Base-by-base conservation (phyloP, 2,329 filamentous ascomycete species). In the Orbilia javanica region DNA sequence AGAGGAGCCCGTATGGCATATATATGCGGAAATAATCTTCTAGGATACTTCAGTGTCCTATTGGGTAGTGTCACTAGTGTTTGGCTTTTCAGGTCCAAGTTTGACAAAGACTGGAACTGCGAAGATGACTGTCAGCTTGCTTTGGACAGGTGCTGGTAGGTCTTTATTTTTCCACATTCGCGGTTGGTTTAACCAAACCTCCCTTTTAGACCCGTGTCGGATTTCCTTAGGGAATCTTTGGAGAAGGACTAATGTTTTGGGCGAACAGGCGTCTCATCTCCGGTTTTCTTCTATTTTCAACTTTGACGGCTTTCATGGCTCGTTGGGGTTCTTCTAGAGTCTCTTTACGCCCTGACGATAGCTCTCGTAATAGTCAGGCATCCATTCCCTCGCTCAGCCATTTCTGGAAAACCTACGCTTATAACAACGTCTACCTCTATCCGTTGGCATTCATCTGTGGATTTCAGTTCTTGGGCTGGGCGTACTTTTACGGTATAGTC, bases 121-220 rank as follows among this genome's bases (percentile, higher is more conserved):
- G 36, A 20, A 4, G 20, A 6, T 0, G 10, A 31, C 4, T 77
- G 73, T 29, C 65, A 52, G 31, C 0, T 13, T 3, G 10, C 34
- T 1, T 29, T 77, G 20, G 67, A 72, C 34, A 64, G 53, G 22
- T 39, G n/a, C 36, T 78, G 74, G 74, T 78, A 68, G 55, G 62
- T 53, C 1, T 3, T 48, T 11, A 5, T 39, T 13, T 13, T 13
- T n/a, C n/a, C n/a, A n/a, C n/a, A n/a, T n/a, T n/a, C n/a, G n/a
- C n/a, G n/a, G n/a, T n/a, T n/a, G n/a, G n/a, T n/a, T n/a, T n/a
- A n/a, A n/a, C n/a, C n/a, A n/a, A n/a, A n/a, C n/a, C n/a, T n/a
- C n/a, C n/a, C n/a, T n/a, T n/a, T n/a, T n/a, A n/a, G n/a, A n/a
- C n/a, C n/a, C n/a, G n/a, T n/a, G n/a, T n/a, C n/a, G n/a, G n/a